Conservation (phyloP, 2,329 filamentous ascomycete species). For the Coleophoma cylindrospora region DNA sequence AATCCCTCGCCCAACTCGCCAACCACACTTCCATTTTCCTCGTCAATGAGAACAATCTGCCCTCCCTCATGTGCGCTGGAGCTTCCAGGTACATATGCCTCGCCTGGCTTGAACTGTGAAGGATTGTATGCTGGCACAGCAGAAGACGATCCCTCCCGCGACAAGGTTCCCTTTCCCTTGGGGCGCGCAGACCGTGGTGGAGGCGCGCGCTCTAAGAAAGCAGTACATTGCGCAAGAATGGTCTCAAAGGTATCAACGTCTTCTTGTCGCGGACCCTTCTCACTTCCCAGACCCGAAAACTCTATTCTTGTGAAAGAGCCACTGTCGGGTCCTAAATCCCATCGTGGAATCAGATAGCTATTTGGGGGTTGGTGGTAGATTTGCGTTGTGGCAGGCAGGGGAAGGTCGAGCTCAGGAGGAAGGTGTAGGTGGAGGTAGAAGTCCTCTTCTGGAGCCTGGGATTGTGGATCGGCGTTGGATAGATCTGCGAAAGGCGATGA, state of each 20-base stretch:
- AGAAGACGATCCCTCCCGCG: constrained; percentile 19
- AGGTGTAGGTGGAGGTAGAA: constrained; percentile 96
- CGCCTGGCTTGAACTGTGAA: constrained; percentile 70
- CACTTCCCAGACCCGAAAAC: constrained; percentile 71
- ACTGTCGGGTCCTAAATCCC: constrained; percentile 84
- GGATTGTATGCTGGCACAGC: constrained; percentile 68
- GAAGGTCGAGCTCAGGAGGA: constrained; percentile 88
- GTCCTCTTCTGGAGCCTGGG: constrained; percentile 68
- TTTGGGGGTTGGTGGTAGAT: constrained; percentile 93
- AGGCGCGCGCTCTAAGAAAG: constrained; percentile 81
- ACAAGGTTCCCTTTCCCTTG: constrained; percentile 23
- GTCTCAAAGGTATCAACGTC: constrained; percentile 96
- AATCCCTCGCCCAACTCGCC: constrained; percentile 84
- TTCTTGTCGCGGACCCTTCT: constrained; percentile 69
- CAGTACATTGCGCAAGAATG: constrained; percentile 94
- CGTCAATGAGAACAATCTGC: constrained; percentile 87
- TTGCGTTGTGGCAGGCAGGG: constrained; percentile 90
- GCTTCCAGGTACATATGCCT: constrained; percentile 66
- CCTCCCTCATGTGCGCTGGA: constrained; percentile 56
- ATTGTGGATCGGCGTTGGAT: constrained; percentile 49
- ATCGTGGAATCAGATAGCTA: constrained; percentile 91
- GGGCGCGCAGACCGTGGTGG: constrained; percentile 33
- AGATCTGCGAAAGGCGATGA: constrained; percentile 60
- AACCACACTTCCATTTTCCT: constrained; percentile 93
- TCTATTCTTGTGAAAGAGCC: constrained; percentile 92